Evolutionary conservation across 1,139 yeast species (phyloP).

Genomic region (Kazachstania sp.): DNA sequence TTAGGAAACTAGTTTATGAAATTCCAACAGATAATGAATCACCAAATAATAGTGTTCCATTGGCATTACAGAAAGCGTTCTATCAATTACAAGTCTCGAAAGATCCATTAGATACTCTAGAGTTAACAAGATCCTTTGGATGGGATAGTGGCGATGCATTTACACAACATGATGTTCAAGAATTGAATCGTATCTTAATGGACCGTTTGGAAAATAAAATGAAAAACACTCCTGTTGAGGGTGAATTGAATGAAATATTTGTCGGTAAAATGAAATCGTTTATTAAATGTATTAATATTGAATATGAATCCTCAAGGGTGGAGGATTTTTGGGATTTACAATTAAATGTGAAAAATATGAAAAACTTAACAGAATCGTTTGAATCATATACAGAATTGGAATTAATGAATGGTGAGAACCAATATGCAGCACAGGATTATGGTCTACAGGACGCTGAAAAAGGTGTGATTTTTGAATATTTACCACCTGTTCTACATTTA

Average conservation of each 20-base stretch:
- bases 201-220: constrained; percentile 84
- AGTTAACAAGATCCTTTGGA: constrained; percentile 85
- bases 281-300: constrained; percentile 89
- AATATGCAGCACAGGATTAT: constrained; percentile 84
- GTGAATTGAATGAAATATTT: constrained; percentile 68
- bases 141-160: constrained; percentile 97
- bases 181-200: constrained; percentile 89
- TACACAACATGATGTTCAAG: constrained; percentile 97
- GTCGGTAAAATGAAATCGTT: constrained; percentile 97
- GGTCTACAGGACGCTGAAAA: constrained; percentile 96
- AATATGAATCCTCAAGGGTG: constrained; percentile 81
- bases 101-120: constrained; percentile 75
- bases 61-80: constrained; percentile 81
- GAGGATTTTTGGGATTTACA: constrained; percentile 99
- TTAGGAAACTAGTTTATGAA: constrained; percentile 77
- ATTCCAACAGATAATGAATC: constrained; percentile 67
- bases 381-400: constrained; percentile 83
- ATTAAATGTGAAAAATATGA: constrained; percentile 80
- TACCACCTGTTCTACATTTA: constrained; percentile 88
- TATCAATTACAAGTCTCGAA: constrained; percentile 65
- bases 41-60: constrained; percentile 54
- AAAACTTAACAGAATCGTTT: constrained; percentile 65
- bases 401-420: constrained; percentile 87
- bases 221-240: constrained; percentile 85
- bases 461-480: constrained; percentile 84